Percentiles rank a stretch among this genome's conserved stretches.
These are phyloP conservation scores for Phyllosticta paracitricarpa DNA, from an alignment of 2,329 filamentous ascomycete species.

Conservation along the genomic window DNA sequence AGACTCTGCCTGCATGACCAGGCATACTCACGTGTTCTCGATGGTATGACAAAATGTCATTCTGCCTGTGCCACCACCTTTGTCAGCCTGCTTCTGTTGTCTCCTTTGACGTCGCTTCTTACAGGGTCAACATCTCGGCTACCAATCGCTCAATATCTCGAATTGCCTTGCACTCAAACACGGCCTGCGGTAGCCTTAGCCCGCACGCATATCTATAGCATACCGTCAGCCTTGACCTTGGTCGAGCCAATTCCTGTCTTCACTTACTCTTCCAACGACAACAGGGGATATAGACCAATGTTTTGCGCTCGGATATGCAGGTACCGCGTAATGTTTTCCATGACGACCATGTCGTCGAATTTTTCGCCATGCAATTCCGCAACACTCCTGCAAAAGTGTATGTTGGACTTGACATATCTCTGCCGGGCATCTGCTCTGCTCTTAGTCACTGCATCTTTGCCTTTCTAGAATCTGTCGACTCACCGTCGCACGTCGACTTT, in stretches of 20 bases:
- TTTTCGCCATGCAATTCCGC: constrained; percentile 8
- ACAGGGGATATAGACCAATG: constrained; percentile 9
- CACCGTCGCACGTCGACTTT: neutral
- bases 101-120: neutral
- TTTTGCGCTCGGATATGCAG: constrained; percentile 10
- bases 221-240: neutral
- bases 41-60: constrained; percentile 11
- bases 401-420: constrained; percentile 8
- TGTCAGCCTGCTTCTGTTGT: neutral
- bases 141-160: constrained; percentile 10
- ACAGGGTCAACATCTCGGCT: constrained; percentile 10
- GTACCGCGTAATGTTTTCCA: constrained; percentile 10
- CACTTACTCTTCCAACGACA: constrained; percentile 10
- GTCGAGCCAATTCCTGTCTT: neutral
- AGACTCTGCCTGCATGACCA: neutral
- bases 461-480: neutral
- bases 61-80: constrained; percentile 6
- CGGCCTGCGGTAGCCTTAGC: constrained; percentile 3
- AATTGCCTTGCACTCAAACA: constrained; percentile 6
- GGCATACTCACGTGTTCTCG: constrained; percentile 8
- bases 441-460: neutral
- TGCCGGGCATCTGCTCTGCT: neutral
- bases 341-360: constrained; percentile 11
- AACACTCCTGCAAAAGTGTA: constrained; percentile 8
- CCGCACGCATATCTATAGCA: constrained; percentile 9